A percentile compares a stretch with the other conserved stretches of the same genome.
These are phyloP conservation scores for Lumnitzera littorea DNA, from an alignment of 345 rosid genomes.

Conservation along the genomic window DNA sequence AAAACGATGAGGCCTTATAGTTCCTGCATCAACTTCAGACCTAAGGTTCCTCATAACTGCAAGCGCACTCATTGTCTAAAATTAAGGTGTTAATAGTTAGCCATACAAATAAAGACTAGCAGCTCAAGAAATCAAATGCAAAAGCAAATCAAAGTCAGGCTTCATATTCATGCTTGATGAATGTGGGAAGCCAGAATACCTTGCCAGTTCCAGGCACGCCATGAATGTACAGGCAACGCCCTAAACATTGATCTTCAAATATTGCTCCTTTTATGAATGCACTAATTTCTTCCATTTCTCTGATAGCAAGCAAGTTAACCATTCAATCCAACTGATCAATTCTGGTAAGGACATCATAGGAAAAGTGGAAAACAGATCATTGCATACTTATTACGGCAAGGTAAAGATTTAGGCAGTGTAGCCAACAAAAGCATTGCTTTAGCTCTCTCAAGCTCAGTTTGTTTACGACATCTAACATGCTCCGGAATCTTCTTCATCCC, in stretches of 20 bases:
- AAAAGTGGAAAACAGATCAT: not conserved
- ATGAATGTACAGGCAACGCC: conserved; percentile 86
- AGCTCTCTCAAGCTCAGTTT: conserved; percentile 82
- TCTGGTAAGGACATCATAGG: not conserved
- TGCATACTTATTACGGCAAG: conserved; percentile 76
- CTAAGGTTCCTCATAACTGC: conserved; percentile 73
- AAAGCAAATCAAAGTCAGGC: not conserved
- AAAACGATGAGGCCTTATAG: conserved; percentile 63
- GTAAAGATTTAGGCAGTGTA: conserved; percentile 72
- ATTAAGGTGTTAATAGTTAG: conserved; percentile 12
- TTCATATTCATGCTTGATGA: not conserved
- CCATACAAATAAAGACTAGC: conserved; percentile 9
- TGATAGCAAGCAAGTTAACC: conserved; percentile 9
- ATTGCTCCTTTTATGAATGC: conserved; percentile 78
- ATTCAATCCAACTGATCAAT: not conserved
- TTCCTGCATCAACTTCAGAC: conserved; percentile 83
- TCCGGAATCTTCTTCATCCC: conserved; percentile 82
- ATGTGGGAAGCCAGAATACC: conserved; percentile 26
- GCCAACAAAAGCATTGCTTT: conserved; percentile 78
- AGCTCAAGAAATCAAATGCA: conserved; percentile 3
- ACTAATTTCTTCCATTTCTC: conserved; percentile 89
- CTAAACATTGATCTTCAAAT: conserved; percentile 79
- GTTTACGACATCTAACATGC: conserved; percentile 79
- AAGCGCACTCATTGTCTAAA: conserved; percentile 80
- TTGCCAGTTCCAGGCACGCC: conserved; percentile 99